Conservation (phyloP, 345 rosid species). For the Eucalyptus sp. region DNA sequence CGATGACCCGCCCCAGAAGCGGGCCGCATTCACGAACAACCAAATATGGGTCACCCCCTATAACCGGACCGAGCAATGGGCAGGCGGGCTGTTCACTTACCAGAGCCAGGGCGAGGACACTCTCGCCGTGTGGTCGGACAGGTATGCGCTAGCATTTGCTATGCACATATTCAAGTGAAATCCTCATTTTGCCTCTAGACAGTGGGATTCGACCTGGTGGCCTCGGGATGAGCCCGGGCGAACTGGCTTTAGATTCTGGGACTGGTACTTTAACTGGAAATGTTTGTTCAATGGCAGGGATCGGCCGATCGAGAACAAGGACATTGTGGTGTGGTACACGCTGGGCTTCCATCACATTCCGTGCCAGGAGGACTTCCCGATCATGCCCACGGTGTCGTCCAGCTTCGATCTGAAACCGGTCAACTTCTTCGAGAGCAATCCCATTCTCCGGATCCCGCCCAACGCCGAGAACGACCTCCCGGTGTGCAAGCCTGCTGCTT, state of each 20-base stretch:
- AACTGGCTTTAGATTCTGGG: neutral
- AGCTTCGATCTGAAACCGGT: slow-evolving; percentile 91
- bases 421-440: slow-evolving; percentile 94
- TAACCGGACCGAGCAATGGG: slow-evolving; percentile 81
- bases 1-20: slow-evolving; percentile 73
- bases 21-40: slow-evolving; percentile 86
- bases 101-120: slow-evolving; percentile 93
- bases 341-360: slow-evolving; percentile 95
- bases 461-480: slow-evolving; percentile 60
- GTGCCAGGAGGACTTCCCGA: slow-evolving; percentile 92
- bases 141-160: slow-evolving; percentile 15
- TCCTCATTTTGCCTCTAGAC: neutral
- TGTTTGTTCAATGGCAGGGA: slow-evolving; percentile 25
- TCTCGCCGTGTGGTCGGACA: slow-evolving; percentile 78
- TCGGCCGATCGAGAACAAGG: slow-evolving; percentile 70
- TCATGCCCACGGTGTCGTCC: slow-evolving; percentile 90
- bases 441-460: slow-evolving; percentile 65
- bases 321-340: slow-evolving; percentile 91
- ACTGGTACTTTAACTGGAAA: neutral
- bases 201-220: neutral
- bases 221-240: neutral
- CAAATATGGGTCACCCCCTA: slow-evolving; percentile 94
- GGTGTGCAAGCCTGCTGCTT: slow-evolving; percentile 39
- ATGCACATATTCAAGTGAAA: neutral
- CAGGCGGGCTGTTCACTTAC: slow-evolving; percentile 77